phyloP scores from a whole-genome alignment of 129 eudicot species.

The Dittrichia graveolens region DNA sequence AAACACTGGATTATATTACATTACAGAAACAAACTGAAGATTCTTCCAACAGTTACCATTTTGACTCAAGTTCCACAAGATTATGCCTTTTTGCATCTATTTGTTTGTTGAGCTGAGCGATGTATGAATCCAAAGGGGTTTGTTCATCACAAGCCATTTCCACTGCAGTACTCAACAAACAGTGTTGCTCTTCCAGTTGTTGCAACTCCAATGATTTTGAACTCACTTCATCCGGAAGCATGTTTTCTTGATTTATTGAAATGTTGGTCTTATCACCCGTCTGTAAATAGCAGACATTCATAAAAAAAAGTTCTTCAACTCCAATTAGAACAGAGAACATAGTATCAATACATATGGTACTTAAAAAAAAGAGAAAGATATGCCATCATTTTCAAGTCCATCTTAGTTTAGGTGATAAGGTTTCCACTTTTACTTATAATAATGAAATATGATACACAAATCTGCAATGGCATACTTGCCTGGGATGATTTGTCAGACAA shows the following conservation, averaged over 20 bases:
- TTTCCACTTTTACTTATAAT: neutral
- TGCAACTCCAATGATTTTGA: conserved; percentile 37
- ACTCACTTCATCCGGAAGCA: conserved; percentile 27
- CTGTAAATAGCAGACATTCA: conserved; percentile 30
- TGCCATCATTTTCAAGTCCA: conserved; percentile 4
- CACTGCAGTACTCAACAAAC: conserved; percentile 52
- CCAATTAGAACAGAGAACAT: neutral
- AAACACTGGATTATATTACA: neutral
- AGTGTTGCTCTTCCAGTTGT: conserved; percentile 46
- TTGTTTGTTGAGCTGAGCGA: conserved; percentile 44
- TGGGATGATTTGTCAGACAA: conserved; percentile 34
- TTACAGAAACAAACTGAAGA: neutral
- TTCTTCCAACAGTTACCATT: conserved; percentile 44
- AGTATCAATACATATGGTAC: no score
- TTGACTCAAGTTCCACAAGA: conserved; percentile 50
- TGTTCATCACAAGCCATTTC: conserved; percentile 58
- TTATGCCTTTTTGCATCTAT: conserved; percentile 49
- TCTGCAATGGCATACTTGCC: conserved; percentile 40
- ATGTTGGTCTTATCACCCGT: conserved; percentile 9
- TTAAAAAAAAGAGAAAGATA: neutral
- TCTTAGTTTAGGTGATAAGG: neutral
- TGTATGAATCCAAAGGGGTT: conserved; percentile 39
- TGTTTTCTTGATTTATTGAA: conserved; percentile 31
- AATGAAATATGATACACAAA: neutral
- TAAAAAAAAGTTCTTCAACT: neutral